Base-by-base conservation (phyloP, 2,329 filamentous ascomycete species). In the Paracoccidioides lutzii region DNA sequence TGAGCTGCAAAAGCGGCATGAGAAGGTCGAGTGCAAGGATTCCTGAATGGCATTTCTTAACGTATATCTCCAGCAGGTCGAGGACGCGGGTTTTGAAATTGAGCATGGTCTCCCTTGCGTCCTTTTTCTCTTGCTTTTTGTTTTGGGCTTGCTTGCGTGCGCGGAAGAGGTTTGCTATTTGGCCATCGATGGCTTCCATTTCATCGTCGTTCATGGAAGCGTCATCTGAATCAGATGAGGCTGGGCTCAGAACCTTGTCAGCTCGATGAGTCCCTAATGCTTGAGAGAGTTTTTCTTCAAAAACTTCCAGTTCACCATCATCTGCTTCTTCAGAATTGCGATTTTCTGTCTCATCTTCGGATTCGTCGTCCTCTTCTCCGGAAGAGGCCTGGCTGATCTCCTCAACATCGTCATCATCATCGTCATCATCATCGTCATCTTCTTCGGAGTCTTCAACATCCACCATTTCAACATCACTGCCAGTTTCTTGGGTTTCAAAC, bases 61-160 rank as follows among this genome's bases (percentile, higher is more conserved):
- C 78, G 69, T 89, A 97, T 60, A 93, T 86, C 58, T 86, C 82
- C 9, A 97, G 77, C 0, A 97, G 79, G 66, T 97, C 93, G 4
- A 97, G 80, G 5, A 96, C 85, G 44, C 90, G 87, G 70, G 88
- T 88, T 76, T 98, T 98, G 79, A 98, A 95, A 71, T 91, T 90
- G 64, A 95, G 76, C 66, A 97, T 88, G 22, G 83, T 89, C 62
- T 91, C 87, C 67, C 88, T 93, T 55, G 91, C 90, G 58, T 91
- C 86, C 66, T 88, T 88, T 64, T 87, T 86, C 66, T 93, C 84
- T 71, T 90, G 87, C 73, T 90, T 93, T 66, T 86, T 85, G 67
- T 79, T 84, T 1, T 76, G 74, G 14, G 75, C 75, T 68, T 88
- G 84, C 61, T 81, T 81, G 51, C 84, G 83, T 61, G 90, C 84